A percentile compares a stretch with the other conserved stretches of the same genome.
phyloP scores from a whole-genome alignment of 1,139 yeast genomes.

The Sugiyamaella xylanicola region DNA sequence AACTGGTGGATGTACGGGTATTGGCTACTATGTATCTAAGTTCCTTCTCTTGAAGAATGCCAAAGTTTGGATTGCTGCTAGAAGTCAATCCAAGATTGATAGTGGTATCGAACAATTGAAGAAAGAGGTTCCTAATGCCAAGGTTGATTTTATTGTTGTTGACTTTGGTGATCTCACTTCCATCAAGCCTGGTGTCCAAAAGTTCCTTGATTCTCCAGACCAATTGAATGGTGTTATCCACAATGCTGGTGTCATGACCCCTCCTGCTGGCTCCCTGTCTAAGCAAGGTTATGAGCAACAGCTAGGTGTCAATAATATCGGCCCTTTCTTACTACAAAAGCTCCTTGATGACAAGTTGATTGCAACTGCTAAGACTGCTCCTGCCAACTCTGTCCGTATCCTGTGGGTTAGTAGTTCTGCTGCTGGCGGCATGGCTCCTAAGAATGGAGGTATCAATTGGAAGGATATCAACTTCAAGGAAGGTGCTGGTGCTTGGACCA shows the following conservation, averaged over 20 bases:
- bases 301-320: constrained; percentile 55
- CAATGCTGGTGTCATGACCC: constrained; percentile 53
- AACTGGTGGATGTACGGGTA: constrained; percentile 54
- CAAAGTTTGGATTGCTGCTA: constrained; percentile 48
- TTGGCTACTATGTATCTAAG: constrained; percentile 49
- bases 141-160: constrained; percentile 34
- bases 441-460: constrained; percentile 42
- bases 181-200: constrained; percentile 48
- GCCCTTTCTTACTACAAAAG: constrained; percentile 53
- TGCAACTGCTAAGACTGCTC: constrained; percentile 39
- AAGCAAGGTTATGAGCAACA: constrained; percentile 54
- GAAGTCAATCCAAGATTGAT: constrained; percentile 44
- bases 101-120: constrained; percentile 42
- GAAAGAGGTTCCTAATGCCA: constrained; percentile 33
- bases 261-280: constrained; percentile 45
- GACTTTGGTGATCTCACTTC: constrained; percentile 53
- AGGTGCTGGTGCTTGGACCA: constrained; percentile 4
- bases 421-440: constrained; percentile 39
- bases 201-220: constrained; percentile 37
- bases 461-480: constrained; percentile 41
- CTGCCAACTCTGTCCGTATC: constrained; percentile 40
- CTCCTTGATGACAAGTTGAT: constrained; percentile 49
- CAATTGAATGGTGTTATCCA: constrained; percentile 39
- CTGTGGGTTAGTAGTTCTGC: constrained; percentile 53
- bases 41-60: constrained; percentile 50